Evolutionary conservation across 441 rosid species (phyloP).

Genomic region (Cnidoscolus chayamansa): DNA sequence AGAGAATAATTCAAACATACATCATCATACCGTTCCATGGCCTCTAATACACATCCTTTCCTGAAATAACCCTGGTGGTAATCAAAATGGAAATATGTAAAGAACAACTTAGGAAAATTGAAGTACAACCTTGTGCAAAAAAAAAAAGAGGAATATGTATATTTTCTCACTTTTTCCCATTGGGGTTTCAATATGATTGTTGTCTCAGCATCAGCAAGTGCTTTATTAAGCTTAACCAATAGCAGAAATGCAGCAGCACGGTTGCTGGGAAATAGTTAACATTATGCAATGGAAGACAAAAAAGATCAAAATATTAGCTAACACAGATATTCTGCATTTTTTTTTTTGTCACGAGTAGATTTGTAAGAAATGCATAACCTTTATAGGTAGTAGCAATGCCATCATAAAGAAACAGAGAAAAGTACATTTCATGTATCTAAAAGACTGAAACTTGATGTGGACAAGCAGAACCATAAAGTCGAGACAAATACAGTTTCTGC

Average conservation of each 20-base stretch:
- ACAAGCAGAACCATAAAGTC: background rate
- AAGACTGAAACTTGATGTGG: background rate
- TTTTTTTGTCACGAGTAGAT: background rate
- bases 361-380: background rate
- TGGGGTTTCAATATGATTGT: slow-evolving; percentile 75
- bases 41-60: slow-evolving; percentile 91
- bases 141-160: background rate
- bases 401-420: background rate
- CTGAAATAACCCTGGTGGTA: slow-evolving; percentile 76
- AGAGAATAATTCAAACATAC: slow-evolving; percentile 34
- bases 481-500: background rate
- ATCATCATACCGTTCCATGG: slow-evolving; percentile 88
- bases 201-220: slow-evolving; percentile 86
- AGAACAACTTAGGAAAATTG: slow-evolving; percentile 11
- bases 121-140: background rate
- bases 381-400: background rate
- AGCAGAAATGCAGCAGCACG: slow-evolving; percentile 93
- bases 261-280: slow-evolving; percentile 52
- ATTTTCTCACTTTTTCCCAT: slow-evolving; percentile 76
- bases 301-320: background rate
- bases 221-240: slow-evolving; percentile 85
- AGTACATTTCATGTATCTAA: background rate
- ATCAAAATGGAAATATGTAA: slow-evolving; percentile 24
- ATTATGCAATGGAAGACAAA: slow-evolving; percentile 7
- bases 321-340: background rate